Percentiles rank a stretch among this genome's conserved stretches.
phyloP scores from a whole-genome alignment of 1,284 basidiomycete species.

The Marasmius sp. region DNA sequence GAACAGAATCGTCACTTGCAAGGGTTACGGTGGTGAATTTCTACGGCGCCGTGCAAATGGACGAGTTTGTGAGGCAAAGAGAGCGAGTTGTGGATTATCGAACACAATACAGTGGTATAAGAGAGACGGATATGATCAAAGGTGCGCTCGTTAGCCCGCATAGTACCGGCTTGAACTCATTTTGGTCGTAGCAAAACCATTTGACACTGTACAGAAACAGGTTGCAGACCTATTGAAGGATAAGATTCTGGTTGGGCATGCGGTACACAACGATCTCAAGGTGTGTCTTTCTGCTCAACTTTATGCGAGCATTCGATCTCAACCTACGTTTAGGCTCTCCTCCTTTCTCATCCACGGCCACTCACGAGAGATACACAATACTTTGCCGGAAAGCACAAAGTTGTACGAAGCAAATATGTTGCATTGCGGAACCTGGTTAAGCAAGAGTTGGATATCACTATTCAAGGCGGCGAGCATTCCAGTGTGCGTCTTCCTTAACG shows the following conservation, averaged over 20 bases:
- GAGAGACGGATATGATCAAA: constrained; percentile 72
- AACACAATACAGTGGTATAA: constrained; percentile 89
- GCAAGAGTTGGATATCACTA: constrained; percentile 80
- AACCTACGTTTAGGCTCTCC: constrained; percentile 59
- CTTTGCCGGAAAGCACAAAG: constrained; percentile 54
- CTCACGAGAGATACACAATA: constrained; percentile 85
- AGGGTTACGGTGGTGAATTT: constrained; percentile 93
- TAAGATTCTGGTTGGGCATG: constrained; percentile 90
- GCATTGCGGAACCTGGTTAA: constrained; percentile 82
- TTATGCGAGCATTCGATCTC: background rate
- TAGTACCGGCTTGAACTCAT: background rate
- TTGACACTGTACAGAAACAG: constrained; percentile 78
- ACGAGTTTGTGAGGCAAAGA: constrained; percentile 85
- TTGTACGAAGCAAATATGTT: constrained; percentile 64
- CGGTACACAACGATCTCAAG: constrained; percentile 90
- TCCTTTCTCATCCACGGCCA: constrained; percentile 86
- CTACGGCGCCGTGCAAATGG: constrained; percentile 78
- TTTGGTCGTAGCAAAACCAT: constrained; percentile 63
- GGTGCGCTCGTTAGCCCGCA: constrained; percentile 39
- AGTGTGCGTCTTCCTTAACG: constrained; percentile 54
- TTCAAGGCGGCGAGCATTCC: constrained; percentile 87
- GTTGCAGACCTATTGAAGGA: constrained; percentile 83
- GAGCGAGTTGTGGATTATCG: constrained; percentile 94
- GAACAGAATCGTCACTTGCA: constrained; percentile 81
- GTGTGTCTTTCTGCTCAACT: constrained; percentile 33